These are phyloP conservation scores for Botrytis squamosa DNA, from an alignment of 2,329 filamentous ascomycete genomes.

Conservation along the genomic window DNA sequence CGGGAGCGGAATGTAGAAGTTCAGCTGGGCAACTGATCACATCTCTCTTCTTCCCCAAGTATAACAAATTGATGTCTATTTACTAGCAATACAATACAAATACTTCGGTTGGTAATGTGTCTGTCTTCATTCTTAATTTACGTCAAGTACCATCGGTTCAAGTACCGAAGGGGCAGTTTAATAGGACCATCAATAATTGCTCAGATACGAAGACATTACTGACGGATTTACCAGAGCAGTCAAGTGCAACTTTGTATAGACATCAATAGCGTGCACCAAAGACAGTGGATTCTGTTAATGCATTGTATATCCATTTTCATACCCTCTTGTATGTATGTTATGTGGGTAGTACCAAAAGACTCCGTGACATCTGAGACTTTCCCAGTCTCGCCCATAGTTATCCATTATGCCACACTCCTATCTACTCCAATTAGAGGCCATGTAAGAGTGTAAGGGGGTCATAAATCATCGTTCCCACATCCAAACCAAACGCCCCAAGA, in stretches of 20 bases:
- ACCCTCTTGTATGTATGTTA: background rate
- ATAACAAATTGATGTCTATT: background rate
- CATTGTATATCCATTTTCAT: background rate
- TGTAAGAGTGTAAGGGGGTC: background rate
- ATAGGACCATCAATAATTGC: background rate
- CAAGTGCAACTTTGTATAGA: background rate
- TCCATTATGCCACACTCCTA: background rate
- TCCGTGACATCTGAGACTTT: background rate
- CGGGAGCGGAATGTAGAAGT: too few relatives aligned
- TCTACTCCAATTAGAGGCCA: background rate
- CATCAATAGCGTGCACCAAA: background rate
- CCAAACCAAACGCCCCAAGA: background rate
- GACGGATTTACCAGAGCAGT: background rate
- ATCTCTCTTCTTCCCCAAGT: too few relatives aligned
- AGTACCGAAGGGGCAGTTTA: background rate
- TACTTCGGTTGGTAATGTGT: background rate
- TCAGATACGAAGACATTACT: background rate
- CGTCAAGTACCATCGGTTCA: background rate
- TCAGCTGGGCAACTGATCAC: too few relatives aligned
- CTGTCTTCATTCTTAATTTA: background rate
- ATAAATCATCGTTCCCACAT: background rate
- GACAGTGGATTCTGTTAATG: background rate
- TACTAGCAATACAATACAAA: background rate
- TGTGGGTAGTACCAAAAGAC: background rate
- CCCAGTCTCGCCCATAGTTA: background rate